Base-by-base conservation (phyloP, 306 rosid species). In the Prunus salicina region DNA sequence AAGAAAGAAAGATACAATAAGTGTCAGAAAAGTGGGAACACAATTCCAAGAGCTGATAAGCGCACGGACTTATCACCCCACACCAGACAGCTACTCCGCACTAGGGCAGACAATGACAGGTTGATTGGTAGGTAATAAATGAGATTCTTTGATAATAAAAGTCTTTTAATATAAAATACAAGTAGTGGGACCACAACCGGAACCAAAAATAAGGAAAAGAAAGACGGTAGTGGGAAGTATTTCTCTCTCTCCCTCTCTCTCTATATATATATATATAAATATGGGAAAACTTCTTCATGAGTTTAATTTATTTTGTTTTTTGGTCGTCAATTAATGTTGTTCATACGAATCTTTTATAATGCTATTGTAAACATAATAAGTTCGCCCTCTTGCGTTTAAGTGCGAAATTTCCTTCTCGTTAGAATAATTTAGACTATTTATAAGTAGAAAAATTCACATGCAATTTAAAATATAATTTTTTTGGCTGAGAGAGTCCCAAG, bases 71-170 rank as follows among this genome's bases (percentile, higher is more conserved):
- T 78, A 78, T 82, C 82, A 45, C 1, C 14, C 1, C 12, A 18
- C 28, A n/a, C 38, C 6, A 43, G 72, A 73, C 85, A 82, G 79
- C 85, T 82, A 82, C 81, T 55, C 11, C 82, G 67, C 85, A 72
- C 82, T 67, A 56, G 51, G 58, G 34, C 18, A 43, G 76, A 73
- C 76, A 47, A 22, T 41, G 69, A 82, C 69, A 43, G 58, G 32
- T 27, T 76, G 41, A 57, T 50, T 60, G 73, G 63, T 24, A 8
- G 67, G 28, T 46, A 66, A 73, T 62, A 50, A 66, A 64, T 55
- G 65, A 38, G 71, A 45, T 73, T 72, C 66, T 45, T 5, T 28
- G 5, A 63, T 63, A 22, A 46, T 34, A 15, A 55, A 70, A 60
- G 64, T 68, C 15, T 19, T 12, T 6, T 15, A n/a, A 72, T 12